Conservation (phyloP, 106 monocot species). For the Chionographis japonica region DNA sequence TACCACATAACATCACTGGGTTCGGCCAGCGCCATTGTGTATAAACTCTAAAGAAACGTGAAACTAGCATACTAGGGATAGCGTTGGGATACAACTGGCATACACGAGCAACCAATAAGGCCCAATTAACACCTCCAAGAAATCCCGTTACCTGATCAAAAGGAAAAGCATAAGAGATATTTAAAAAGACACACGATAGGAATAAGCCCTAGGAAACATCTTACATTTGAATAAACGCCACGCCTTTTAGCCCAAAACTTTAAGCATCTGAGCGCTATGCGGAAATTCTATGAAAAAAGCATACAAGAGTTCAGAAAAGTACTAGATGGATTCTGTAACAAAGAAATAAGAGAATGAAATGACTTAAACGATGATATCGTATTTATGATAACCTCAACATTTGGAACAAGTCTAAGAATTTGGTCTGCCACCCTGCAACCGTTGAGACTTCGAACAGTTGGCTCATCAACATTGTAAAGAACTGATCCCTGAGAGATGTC, state of each 20-base stretch:
- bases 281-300: slow-evolving; percentile 56
- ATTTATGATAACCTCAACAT: slow-evolving; percentile 55
- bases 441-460: slow-evolving; percentile 90
- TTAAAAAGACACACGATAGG: not conserved
- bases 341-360: not conserved
- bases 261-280: slow-evolving; percentile 82
- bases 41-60: slow-evolving; percentile 95
- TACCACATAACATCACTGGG: slow-evolving; percentile 87
- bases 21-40: slow-evolving; percentile 99
- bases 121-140: slow-evolving; percentile 98
- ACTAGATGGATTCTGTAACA: not conserved
- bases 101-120: slow-evolving; percentile 77
- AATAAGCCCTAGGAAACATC: not conserved
- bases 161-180: not conserved
- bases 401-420: slow-evolving; percentile 92
- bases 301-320: slow-evolving; percentile 11
- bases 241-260: slow-evolving; percentile 94
- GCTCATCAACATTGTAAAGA: slow-evolving; percentile 84
- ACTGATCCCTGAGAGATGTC: slow-evolving; percentile 92
- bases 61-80: slow-evolving; percentile 85
- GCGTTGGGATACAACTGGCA: slow-evolving; percentile 99
- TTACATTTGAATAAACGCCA: slow-evolving; percentile 98
- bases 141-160: slow-evolving; percentile 85
- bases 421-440: slow-evolving; percentile 97
- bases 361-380: not conserved